Conservation (phyloP, 208 protist species). For the Acanthamoeba triangularis region DNA sequence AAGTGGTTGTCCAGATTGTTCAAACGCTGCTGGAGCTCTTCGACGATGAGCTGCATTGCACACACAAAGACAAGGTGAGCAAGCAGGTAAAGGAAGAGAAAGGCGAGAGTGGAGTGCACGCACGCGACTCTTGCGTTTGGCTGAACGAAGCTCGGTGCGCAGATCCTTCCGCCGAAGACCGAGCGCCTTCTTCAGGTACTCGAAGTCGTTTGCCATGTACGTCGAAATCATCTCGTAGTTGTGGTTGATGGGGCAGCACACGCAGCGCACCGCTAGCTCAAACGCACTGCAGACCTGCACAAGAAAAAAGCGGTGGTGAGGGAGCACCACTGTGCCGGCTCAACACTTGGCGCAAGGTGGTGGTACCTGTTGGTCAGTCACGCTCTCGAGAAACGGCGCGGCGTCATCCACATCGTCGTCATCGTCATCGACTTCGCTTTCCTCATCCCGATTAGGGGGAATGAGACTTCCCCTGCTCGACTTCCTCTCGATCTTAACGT, state of each 20-base stretch:
- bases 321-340: not conserved
- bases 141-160: slow-evolving; percentile 24
- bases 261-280: slow-evolving; percentile 5
- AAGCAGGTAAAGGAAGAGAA: not conserved
- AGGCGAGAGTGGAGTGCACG: not conserved
- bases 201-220: slow-evolving; percentile 71
- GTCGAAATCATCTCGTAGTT: slow-evolving; percentile 43
- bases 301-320: not conserved
- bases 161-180: slow-evolving; percentile 17
- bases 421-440: not conserved
- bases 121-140: slow-evolving; percentile 26
- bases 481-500: not conserved
- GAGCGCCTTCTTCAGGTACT: slow-evolving; percentile 59
- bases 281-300: slow-evolving; percentile 38
- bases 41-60: slow-evolving; percentile 16
- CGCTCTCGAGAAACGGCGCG: slow-evolving; percentile 18
- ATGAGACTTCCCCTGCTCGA: not conserved
- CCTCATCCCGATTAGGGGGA: not conserved
- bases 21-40: slow-evolving; percentile 57
- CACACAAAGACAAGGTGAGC: not conserved
- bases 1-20: slow-evolving; percentile 33
- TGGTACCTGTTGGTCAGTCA: not conserved
- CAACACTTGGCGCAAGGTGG: not conserved
- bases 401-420: not conserved
- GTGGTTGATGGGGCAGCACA: slow-evolving; percentile 54